Evolutionary conservation across 2,329 filamentous ascomycete species (phyloP), one percentile per base, ranked within the genome.

Genomic region (Mycogone perniciosa): DNA sequence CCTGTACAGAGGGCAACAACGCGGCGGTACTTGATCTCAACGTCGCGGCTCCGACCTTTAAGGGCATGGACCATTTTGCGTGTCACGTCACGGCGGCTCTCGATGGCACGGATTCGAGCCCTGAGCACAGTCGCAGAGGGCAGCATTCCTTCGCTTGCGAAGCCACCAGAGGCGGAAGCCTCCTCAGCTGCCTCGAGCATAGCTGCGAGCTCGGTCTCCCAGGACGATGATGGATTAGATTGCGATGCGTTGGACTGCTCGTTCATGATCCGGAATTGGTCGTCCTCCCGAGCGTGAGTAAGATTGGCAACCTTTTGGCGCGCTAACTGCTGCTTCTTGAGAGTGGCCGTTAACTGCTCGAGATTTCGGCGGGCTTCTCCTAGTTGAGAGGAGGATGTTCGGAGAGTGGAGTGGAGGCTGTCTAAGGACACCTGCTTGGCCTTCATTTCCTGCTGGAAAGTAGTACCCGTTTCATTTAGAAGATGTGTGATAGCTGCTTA

Each of bases 1-100:
- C 83, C 84, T 0, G 90, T 95, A 64, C 92, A 96, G 9, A 96
- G 73, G 48, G 86, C 84, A 27, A 99, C 89, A 31, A 97, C 88
- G 57, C 86, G 87, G 29, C 90, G 81, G 65, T 96, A 96, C 68
- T 93, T 89, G 57, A 86, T 76, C 62, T 96, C 92, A 4, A 95
- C 76, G 48, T 96, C 90, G 4, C 84, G 85, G 59, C 89, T 92
- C 53, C 88, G 84, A 31, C 85, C 84, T 64, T 89, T 85, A 7
- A 99, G 77, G 5, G 79, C 79, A 13, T 80, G 77, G 2, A 89
- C 84, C 59, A 86, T 81, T 46, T 81, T 80, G 48, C 81, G 74
- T 9, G 93, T 81, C 13, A 78, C 74, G 39, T 79, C 75, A 41
- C 89, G 89, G 43, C 89, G 84, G 9, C 74, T 72, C 50, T 80